Conservation (phyloP, 768 basidiomycete species). For the Scleroderma bovista region DNA sequence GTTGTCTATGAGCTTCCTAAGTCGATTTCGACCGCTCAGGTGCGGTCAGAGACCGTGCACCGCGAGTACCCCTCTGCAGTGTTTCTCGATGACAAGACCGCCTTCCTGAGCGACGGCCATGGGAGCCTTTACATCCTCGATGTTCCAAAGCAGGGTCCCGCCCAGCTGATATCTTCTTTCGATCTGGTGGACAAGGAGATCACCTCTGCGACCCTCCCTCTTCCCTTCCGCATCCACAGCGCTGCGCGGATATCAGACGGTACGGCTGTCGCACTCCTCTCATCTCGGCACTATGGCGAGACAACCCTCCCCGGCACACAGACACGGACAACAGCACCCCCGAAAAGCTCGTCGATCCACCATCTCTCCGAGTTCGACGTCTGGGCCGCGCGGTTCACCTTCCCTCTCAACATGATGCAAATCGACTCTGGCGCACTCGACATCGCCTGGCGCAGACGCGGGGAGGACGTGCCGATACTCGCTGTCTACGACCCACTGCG, state of each 20-base stretch:
- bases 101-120: conserved; percentile 64
- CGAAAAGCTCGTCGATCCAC: conserved; percentile 12
- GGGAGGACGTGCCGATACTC: conserved; percentile 64
- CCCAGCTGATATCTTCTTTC: conserved; percentile 48
- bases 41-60: conserved; percentile 32
- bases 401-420: conserved; percentile 34
- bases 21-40: conserved; percentile 39
- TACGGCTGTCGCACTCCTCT: conserved; percentile 45
- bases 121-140: conserved; percentile 62
- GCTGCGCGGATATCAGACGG: conserved; percentile 33
- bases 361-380: conserved; percentile 51
- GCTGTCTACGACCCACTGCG: conserved; percentile 41
- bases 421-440: conserved; percentile 36
- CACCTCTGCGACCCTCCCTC: conserved; percentile 18
- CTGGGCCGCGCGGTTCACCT: conserved; percentile 51
- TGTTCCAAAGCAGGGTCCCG: conserved; percentile 33
- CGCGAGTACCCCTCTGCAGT: conserved; percentile 72
- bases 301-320: conserved; percentile 12
- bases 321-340: conserved; percentile 10
- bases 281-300: conserved; percentile 47
- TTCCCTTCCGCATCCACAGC: conserved; percentile 37
- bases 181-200: conserved; percentile 31
- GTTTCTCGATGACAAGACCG: conserved; percentile 44
- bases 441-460: conserved; percentile 65
- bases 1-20: conserved; percentile 57